Conservation (phyloP, 73 alveolate species). For the Paraurostyla sp. region DNA sequence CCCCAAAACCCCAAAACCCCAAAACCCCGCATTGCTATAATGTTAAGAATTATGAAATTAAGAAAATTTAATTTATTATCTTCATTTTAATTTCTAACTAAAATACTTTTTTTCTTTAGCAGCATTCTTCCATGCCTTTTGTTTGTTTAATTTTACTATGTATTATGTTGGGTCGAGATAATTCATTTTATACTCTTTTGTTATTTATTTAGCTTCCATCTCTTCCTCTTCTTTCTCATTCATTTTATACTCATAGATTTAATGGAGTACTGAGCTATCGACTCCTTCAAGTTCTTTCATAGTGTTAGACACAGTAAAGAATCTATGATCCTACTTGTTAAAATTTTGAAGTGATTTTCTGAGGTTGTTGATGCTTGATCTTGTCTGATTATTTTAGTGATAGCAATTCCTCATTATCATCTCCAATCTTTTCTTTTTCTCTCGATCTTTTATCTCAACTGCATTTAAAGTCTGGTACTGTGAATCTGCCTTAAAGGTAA, state of each 20-base stretch:
- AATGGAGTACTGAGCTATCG: slow-evolving; percentile 4
- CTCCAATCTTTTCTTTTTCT: no score
- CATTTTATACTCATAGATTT: neutral
- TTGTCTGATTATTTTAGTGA: neutral
- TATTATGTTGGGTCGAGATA: slow-evolving; percentile 16
- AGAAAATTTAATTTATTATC: no score
- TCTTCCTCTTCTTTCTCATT: slow-evolving; percentile 25
- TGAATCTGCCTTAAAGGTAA: no score
- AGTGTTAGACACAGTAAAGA: slow-evolving; percentile 8
- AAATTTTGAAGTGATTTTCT: neutral
- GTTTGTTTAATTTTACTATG: neutral
- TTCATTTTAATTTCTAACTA: no score
- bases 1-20: no score
- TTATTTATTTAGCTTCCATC: neutral
- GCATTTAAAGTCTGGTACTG: no score
- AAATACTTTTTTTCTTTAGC: slow-evolving; percentile 4
- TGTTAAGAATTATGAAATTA: no score
- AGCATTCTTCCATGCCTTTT: slow-evolving; percentile 38
- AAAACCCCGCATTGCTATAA: no score
- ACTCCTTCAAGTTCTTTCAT: slow-evolving; percentile 27
- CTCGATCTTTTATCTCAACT: no score
- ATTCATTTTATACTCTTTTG: slow-evolving; percentile 21
- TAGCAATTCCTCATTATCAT: neutral
- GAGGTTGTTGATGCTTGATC: neutral
- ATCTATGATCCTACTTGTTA: neutral